Base-by-base conservation (phyloP, 2,329 filamentous ascomycete genomes). In the Thermomyces lanuginosus region DNA sequence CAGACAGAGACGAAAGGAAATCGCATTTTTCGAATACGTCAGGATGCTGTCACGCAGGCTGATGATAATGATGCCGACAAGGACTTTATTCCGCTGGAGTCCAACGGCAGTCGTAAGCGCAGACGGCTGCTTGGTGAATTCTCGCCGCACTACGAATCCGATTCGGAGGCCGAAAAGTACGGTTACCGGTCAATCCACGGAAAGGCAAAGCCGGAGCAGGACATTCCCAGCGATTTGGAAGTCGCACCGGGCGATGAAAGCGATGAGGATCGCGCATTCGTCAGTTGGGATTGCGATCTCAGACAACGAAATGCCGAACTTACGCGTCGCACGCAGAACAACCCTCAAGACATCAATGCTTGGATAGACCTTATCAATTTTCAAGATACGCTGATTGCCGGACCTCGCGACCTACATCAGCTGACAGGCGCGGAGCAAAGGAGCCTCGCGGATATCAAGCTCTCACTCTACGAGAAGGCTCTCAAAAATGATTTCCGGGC, bases 361-460 rank as follows among this genome's bases (percentile, higher is more conserved):
- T 95, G 86, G 86, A 50, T 91, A 9, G 63, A 69, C 19, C 61
- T 93, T n/a, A 76, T 86, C 23, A 57, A 72, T 5, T 72, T 92
- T 34, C 86, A 95, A 52, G 72, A 82, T 34, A 49, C 53, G 2
- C 59, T 91, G 29, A 55, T 86, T 21, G 56, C 57, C 55, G 42
- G 61, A 45, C 21, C 42, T 4, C 35, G 38, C 8, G 41, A 50
- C 8, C 36, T 32, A 12, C 43, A 59, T 51, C 20, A 49, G 43
- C 16, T 61, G 13, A 72, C 69, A 0, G 56, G 59, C 15, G 68
- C 72, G 3, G 77, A 89, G 42, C 57, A 60, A 26, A 66, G 64
- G 34, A 76, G 76, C 35, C 69, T 80, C 29, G 73, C 81, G 3
- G 76, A 89, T 36, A 71, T 92, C 29, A 86, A 81, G 37, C 56